These are phyloP conservation scores for Acorus gramineus DNA, from an alignment of 106 monocot species.

Conservation along the genomic window DNA sequence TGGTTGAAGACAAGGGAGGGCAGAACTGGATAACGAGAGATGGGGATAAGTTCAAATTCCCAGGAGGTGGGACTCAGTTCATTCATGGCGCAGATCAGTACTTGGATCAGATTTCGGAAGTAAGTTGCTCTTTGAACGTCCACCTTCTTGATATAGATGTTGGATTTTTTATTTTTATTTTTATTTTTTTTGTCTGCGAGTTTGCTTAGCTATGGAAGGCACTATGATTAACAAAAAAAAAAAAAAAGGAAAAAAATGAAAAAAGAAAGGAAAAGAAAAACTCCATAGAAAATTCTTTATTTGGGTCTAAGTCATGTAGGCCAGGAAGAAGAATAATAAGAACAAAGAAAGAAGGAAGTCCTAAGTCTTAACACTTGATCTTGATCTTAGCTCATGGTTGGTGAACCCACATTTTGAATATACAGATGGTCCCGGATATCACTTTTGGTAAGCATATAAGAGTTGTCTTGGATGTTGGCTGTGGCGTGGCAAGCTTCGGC, in stretches of 20 bases:
- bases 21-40: slow-evolving; percentile 81
- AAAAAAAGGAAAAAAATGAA: no score
- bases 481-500: slow-evolving; percentile 93
- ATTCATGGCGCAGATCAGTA: slow-evolving; percentile 84
- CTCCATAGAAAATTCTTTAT: no score
- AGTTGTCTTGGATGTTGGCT: slow-evolving; percentile 78
- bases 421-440: slow-evolving; percentile 84
- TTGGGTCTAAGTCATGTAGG: no score
- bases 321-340: no score
- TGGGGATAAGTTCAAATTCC: slow-evolving; percentile 81
- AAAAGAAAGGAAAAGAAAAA: no score
- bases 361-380: neutral
- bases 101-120: slow-evolving; percentile 71
- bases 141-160: no score
- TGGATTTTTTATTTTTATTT: slow-evolving; percentile 9
- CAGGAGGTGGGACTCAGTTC: slow-evolving; percentile 88
- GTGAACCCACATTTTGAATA: slow-evolving; percentile 3
- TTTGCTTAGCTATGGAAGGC: no score
- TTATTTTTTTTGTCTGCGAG: neutral
- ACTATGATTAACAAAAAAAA: no score
- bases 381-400: neutral
- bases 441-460: slow-evolving; percentile 70
- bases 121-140: no score
- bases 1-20: slow-evolving; percentile 85
- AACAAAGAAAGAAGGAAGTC: no score